Evolutionary conservation across 805 yeast genomes (phyloP), one percentile per base, ranked within the genome.

Genomic region (Zygosaccharomyces siamensis): DNA sequence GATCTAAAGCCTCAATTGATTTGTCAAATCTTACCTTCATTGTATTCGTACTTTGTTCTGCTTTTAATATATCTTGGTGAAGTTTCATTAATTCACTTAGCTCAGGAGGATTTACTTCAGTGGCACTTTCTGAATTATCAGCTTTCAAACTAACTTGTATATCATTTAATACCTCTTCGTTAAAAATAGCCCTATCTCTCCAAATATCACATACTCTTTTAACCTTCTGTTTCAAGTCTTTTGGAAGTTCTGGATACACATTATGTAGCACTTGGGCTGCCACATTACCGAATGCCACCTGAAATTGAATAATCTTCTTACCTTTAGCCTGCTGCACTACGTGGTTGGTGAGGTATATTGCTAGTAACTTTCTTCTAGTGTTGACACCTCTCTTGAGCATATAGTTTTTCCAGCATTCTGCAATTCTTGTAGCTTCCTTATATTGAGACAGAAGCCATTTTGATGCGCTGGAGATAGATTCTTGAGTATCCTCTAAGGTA

Each of bases 161-260:
- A 8, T 58, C 59, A 12, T 53, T 41, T 43, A 72, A 55, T 5
- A 65, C 70, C 1, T 57, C 59, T 4, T 62, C 56, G 4, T 64
- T 43, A 51, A 83, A 82, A 0, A 84, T 76, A n/a, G 62, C 64
- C 45, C 90, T 69, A 57, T 80, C 80, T 35, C 73, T 72, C 89
- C 89, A 84, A n/a, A 84, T 86, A 33, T 70, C 73, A 14, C 80
- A 70, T 14, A 84, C 80, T 32, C 89, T 71, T 38, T 70, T 75
- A 8, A 82, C 73, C 47, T 80, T 79, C 41, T 74, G 75, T 50
- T 73, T 73, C 8, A 76, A 65, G n/a, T 74, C 78, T 32, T 59
- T 47, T 11, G 73, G 69, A n/a, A 68, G 63, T 20, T 57, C 63
- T 2, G 63, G 57, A 53, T 70, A 72, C 8, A 73, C 72, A 3